Base-by-base conservation (phyloP, 805 yeast species). In the Yamadazyma kitorensis region DNA sequence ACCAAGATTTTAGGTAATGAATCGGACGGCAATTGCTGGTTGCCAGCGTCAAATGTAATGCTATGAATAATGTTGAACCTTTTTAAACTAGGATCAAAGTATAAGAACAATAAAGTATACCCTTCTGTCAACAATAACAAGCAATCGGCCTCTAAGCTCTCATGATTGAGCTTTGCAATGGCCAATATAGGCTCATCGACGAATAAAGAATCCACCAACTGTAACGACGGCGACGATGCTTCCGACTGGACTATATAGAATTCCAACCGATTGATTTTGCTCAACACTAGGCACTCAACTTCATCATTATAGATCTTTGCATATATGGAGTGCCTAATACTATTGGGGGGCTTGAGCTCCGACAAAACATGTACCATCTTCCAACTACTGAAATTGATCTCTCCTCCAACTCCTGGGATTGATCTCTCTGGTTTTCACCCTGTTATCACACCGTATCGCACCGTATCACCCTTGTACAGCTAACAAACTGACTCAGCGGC, bases 1-100 rank as follows among this genome's bases (percentile, higher is more conserved):
- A 37, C 45, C 4, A 45, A 31, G 4, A 54, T 33, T 17, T 45
- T 29, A 4, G 59, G 58, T 16, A 24, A 27, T 5, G 48, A 28
- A 29, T 55, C 63, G 1, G 52, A 36, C 6, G 55, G 45, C 20
- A 37, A 35, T 31, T 49, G 61, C 24, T 54, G 59, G 14, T 56
- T 54, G 17, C 27, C 33, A 2, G 49, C 46, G 24, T 44, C 45
- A 30, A 55, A 39, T 8, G 26, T 28, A 2, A 43, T 28, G 9
- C 30, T 38, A 9, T 35, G 15, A 19, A 43, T 11, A 5, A 40
- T 31, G 12, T 19, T 21, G 33, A 49, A 45, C 13, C 31, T 18
- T 14, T 26, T 17, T 15, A 18, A 23, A 8, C 15, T 17, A 6
- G 22, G 29, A 30, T 43, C 37, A 33, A 34, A 42, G n/a, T 38